phyloP scores from a whole-genome alignment of 305 asterid species.

The Nicotiana rustica region DNA sequence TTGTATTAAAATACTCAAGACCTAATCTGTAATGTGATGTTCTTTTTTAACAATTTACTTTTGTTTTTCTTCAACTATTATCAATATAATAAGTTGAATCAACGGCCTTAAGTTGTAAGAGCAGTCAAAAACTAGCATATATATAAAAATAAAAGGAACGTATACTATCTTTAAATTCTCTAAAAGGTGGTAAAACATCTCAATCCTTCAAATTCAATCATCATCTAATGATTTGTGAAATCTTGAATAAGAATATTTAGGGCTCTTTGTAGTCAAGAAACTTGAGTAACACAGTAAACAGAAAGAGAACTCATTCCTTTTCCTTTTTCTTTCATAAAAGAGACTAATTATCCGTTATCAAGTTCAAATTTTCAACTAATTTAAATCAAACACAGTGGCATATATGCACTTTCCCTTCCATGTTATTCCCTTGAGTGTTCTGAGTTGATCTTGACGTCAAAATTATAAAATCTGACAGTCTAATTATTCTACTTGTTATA shows the following conservation, averaged over 20 bases:
- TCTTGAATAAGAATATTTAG: constrained; percentile 24
- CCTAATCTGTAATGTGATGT: too few species aligned
- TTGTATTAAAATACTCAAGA: too few species aligned
- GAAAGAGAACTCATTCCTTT: neutral
- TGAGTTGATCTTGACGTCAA: neutral
- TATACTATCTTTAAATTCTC: too few species aligned
- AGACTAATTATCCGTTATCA: constrained; percentile 14
- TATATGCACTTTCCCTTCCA: neutral
- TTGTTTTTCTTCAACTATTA: too few species aligned
- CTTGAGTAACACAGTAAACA: neutral
- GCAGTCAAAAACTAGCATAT: too few species aligned
- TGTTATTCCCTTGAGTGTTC: too few species aligned
- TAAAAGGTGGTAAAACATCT: too few species aligned
- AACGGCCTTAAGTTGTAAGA: too few species aligned
- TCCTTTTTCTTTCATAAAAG: constrained; percentile 26
- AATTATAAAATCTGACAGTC: neutral
- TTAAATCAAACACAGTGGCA: neutral
- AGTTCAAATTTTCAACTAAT: constrained; percentile 16
- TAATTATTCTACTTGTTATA: too few species aligned
- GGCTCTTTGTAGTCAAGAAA: neutral
- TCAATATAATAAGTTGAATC: too few species aligned
- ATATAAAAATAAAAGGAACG: too few species aligned
- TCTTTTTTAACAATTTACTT: too few species aligned
- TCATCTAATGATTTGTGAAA: neutral
- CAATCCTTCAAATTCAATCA: constrained; percentile 12